phyloP scores from a whole-genome alignment of 2,329 filamentous ascomycete genomes.

The Diplodia intermedia region DNA sequence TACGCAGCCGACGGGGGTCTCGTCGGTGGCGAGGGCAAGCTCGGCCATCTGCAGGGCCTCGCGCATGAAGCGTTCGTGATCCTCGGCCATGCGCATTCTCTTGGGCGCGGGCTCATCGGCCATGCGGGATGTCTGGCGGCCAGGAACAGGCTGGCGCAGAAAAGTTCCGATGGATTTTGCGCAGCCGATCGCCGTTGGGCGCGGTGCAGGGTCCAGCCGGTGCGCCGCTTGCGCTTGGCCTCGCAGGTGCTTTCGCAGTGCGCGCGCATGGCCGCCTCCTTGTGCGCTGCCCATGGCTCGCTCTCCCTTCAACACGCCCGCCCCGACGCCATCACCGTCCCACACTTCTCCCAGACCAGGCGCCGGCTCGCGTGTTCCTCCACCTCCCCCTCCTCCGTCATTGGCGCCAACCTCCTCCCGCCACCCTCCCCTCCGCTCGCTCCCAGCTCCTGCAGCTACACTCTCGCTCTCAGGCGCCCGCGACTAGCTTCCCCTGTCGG shows the following conservation, averaged over 20 bases:
- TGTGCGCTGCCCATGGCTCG: constrained; percentile 25
- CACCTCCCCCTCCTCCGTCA: constrained; percentile 18
- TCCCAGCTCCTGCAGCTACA: constrained; percentile 22
- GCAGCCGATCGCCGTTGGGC: constrained; percentile 27
- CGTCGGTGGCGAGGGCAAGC: constrained; percentile 81
- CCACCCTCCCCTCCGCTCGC: constrained; percentile 11
- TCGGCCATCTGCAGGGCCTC: constrained; percentile 90
- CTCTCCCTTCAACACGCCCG: constrained; percentile 26
- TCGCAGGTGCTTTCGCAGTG: constrained; percentile 4
- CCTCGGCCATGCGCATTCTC: constrained; percentile 14
- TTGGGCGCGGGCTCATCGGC: constrained; percentile 21
- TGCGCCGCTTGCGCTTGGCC: not conserved
- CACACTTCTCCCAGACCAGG: constrained; percentile 21
- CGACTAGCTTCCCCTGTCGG: constrained; percentile 33
- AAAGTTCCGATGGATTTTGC: constrained; percentile 23
- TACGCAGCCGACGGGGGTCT: constrained; percentile 96
- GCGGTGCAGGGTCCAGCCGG: constrained; percentile 20
- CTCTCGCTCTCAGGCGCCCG: constrained; percentile 16
- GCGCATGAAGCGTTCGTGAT: constrained; percentile 74
- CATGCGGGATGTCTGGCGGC: not conserved
- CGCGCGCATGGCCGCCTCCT: constrained; percentile 17
- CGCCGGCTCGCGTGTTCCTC: constrained; percentile 29
- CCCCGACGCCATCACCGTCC: constrained; percentile 13
- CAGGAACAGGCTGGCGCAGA: constrained; percentile 25
- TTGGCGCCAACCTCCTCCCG: constrained; percentile 3